Evolutionary conservation across 805 yeast genomes (phyloP), one percentile per base, ranked within the genome.

Genomic region (Yamadazyma akitaensis): DNA sequence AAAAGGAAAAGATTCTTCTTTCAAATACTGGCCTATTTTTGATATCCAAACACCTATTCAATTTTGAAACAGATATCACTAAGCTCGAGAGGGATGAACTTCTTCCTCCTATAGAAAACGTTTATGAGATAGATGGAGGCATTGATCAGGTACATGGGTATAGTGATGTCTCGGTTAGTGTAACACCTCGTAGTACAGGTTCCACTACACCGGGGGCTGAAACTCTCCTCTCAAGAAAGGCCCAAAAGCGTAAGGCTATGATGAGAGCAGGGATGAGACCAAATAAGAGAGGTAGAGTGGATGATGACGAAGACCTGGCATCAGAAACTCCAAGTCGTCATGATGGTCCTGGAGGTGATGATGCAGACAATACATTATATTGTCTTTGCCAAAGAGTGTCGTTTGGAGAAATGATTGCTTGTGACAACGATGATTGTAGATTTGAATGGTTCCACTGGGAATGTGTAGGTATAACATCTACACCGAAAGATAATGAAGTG

Each of bases 381-480:
- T 94, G 99, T 66, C 85, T 88, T 68, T 94, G 99, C 62, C 96
- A 89, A 63, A 85, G 94, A 54, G 96, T 88, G 0, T 91, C 97
- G 0, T 90, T 85, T 68, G 99, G 99, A 24, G 91, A 85, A 57
- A 94, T 94, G 99, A 88, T 94, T 60, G 98, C 96, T 0, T 94
- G 99, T 68, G 99, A 94, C 62, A 87, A 89, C 51, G 85, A 85
- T 19, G 82, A 85, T 56, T 94, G 99, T 71, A 80, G 82, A 60
- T 82, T 75, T 53, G 97, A 89, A 62, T 92, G 98, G 98, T 92
- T 92, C 68, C 99, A 94, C 65, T 92, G 91, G 75, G 85, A 83
- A 46, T 94, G 99, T 72, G 97, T 92, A 36, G 96, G 96, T 1
- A 71, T 92, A 49, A 83, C 82, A 16, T 84, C 82, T 43, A 96